Evolutionary conservation across 192 early-diverging fungal species (phyloP), one percentile per base, ranked within the genome.

Genomic region (Dispira simplex): DNA sequence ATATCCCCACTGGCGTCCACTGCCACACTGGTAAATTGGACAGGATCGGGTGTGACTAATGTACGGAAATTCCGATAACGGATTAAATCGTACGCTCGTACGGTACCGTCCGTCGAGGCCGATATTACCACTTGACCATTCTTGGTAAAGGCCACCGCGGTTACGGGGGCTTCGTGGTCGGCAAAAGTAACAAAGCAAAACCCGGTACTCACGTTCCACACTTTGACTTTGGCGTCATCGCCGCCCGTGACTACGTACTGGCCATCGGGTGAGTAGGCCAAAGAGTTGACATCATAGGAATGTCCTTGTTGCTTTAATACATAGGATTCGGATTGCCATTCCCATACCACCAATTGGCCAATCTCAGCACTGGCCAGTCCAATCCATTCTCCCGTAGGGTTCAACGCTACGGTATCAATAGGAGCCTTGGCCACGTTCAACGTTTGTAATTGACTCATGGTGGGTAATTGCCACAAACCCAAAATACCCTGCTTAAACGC

Each of bases 261-360:
- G 21, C 94, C 92, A 67, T 98, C 94, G 11, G 87, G 76, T 18
- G 91, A 91, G 71, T 96, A 98, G 0, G 87, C 80, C 0, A 97
- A 67, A 28, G 84, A 84, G 70, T 84, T 87, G 88, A 96, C 94
- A 67, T 93, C 91, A 76, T 94, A 90, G 49, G 84, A 88, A 64
- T 99, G 97, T 11, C 95, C 97, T 73, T 99, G 97, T 73, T 99
- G 97, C 72, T 98, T 99, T 51, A 99, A 78, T 46, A 99, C 89
- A 68, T 99, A 98, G 0, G 95, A 90, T 69, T 99, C 97, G 52
- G 93, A 96, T 75, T 96, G 91, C 97, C 97, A 99, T 72, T 99
- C 97, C 97, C 97, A 99, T 14, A 99, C 94, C 44, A 98, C 74
- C 48, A 99, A 84, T 76, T 99, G 97, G 8, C 94, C 94, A 12